Evolutionary conservation across 345 rosid genomes (phyloP), one percentile per base, ranked within the genome.

Genomic region (Anastatica hierochuntica): DNA sequence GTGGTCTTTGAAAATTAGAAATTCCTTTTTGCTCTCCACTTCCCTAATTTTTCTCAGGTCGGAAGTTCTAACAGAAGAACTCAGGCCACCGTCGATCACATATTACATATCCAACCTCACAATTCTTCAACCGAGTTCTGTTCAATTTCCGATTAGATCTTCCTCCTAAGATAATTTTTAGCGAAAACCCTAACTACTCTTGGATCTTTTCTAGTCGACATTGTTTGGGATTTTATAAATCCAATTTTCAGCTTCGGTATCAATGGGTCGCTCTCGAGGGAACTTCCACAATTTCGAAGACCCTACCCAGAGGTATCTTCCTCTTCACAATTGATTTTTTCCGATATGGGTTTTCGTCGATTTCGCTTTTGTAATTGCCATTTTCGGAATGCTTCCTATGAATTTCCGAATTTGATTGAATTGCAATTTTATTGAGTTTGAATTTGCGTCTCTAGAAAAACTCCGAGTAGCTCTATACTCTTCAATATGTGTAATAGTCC

Each of bases 201-300:
- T 48, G 11, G 36, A 38, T 38, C 14, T 50, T 35, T 14, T 33
- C 29, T 38, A 18, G 40, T 48, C 18, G 26, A 31, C 54, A 18
- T 49, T 33, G 36, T 45, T 44, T 2, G 18, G 19, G 16, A n/a
- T n/a, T n/a, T 29, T 20, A 29, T 10, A 10, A n/a, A 37, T 36
- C 27, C 23, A 10, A 21, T 34, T 20, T 6, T 10, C 10, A 5
- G 26, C 27, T 58, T 44, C 52, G 23, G 18, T 41, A 48, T 38
- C 63, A 52, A 88, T 92, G 97, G 97, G 95, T 60, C 98, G 98
- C 43, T 88, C 94, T 67, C 94, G 97, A 7, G 98, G 92, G 20
- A 90, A 90, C 70, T 83, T 88, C 62, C 83, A 78, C 67, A 74
- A 90, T 58, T 90, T 81, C 60, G 98, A 92, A 49, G 98, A 92